Conservation (phyloP, 2,329 filamentous ascomycete genomes). For the Aureobasidium pullulans region DNA sequence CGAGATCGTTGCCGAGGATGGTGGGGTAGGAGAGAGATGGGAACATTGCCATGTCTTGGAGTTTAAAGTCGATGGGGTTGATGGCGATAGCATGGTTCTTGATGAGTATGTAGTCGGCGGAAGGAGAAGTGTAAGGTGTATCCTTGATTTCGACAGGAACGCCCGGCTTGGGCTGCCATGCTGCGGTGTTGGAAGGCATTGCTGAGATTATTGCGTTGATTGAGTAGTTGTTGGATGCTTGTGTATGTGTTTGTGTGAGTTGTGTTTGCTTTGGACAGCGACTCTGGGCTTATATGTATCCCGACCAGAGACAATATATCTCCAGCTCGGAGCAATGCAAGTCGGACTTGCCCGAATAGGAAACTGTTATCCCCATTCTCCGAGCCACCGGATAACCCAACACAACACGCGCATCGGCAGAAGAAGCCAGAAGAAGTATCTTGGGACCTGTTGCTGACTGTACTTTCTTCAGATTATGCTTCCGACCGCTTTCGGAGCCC, state of each 20-base stretch:
- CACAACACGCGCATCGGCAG: too few relatives aligned
- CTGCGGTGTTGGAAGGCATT: slow-evolving; percentile 18
- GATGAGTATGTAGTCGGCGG: slow-evolving; percentile 28
- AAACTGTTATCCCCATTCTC: background rate
- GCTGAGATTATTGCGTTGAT: too few relatives aligned
- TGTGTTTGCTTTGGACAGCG: background rate
- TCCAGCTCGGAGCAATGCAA: too few relatives aligned
- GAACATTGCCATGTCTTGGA: slow-evolving; percentile 24
- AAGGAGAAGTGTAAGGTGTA: slow-evolving; percentile 18
- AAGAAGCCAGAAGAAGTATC: too few relatives aligned
- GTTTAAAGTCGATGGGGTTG: slow-evolving; percentile 32
- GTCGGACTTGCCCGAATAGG: background rate
- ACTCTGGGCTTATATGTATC: too few relatives aligned
- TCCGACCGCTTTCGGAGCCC: background rate
- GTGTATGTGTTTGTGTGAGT: background rate
- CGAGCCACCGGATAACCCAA: too few relatives aligned
- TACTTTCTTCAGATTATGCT: background rate
- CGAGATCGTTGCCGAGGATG: slow-evolving; percentile 24
- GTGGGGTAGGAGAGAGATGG: slow-evolving; percentile 19
- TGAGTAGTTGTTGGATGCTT: background rate
- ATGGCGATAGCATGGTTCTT: slow-evolving; percentile 30
- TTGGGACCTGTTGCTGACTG: background rate
- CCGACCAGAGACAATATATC: too few relatives aligned
- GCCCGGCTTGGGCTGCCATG: slow-evolving; percentile 19
- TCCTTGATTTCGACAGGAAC: slow-evolving; percentile 17